Base-by-base conservation (phyloP, 345 rosid genomes). In the Moricandia arvensis region DNA sequence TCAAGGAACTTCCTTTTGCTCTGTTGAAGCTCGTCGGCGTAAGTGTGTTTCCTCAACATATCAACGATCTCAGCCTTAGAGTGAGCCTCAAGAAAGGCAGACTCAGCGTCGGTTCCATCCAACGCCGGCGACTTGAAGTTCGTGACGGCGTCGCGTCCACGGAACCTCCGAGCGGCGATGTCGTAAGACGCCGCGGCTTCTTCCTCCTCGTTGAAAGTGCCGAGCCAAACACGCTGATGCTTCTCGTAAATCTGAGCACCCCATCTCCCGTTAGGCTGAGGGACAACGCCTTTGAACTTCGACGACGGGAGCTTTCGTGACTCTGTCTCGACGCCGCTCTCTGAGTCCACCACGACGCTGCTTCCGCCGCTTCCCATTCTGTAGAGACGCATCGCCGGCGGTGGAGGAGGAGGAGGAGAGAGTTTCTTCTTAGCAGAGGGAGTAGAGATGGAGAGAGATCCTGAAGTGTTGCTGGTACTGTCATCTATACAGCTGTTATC, bases 211-310 rank as follows among this genome's bases (percentile, higher is more conserved):
- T 87, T 90, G 79, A 89, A 95, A n/a, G 98, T 95, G 0, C 99
- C 99, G 1, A 95, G 87, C 99, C 99, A 95, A 8, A 95, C 91
- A 3, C 97, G 84, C 45, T 89, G 97, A 54, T 90, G 97, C 83
- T 87, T 92, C 90, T 92, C 97, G 85, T 95, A 92, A 73, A 95
- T 95, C 88, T 95, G 97, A 15, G 97, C 96, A 0, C 97, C 99
- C 99, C 99, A 95, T 2, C 97, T 82, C 58, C 99, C 98, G 74
- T 92, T 92, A 8, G 99, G 97, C 63, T 92, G 96, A 1, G 97
- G 94, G 1, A 92, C 96, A 2, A 95, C 99, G 4, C 99, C 99
- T 77, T 91, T 94, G 86, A 80, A 94, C 55, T 86, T 87, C 2
- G 98, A 94, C 0, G 96, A 90, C 0, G 96, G 96, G 16, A 92